phyloP scores from a whole-genome alignment of 352 stramenopile species.

The Phytophthora hybrid region DNA sequence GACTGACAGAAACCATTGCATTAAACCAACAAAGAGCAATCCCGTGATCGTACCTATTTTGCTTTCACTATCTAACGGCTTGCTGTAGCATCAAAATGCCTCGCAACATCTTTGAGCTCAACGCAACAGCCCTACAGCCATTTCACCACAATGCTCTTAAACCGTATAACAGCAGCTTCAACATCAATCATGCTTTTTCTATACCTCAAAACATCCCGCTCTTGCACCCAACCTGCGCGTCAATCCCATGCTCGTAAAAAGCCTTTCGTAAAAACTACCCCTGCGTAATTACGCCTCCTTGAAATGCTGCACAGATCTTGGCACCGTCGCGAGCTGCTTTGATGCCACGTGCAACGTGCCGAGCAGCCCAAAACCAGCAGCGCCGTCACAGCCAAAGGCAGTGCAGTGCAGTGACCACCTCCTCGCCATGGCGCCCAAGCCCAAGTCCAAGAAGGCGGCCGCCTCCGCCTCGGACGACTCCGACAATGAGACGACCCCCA shows the following conservation, averaged over 20 bases:
- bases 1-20: too few relatives aligned
- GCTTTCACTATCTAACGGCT: too few relatives aligned
- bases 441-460: constrained; percentile 64
- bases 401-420: background rate
- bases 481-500: constrained; percentile 30
- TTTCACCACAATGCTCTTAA: constrained; percentile 1
- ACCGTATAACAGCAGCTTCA: background rate
- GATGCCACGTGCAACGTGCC: constrained; percentile 46
- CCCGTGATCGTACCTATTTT: too few relatives aligned
- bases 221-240: constrained; percentile 7
- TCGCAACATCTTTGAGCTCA: too few relatives aligned
- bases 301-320: constrained; percentile 37
- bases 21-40: too few relatives aligned
- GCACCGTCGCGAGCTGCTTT: constrained; percentile 17
- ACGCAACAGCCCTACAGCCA: background rate
- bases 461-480: constrained; percentile 22
- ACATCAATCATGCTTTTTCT: background rate
- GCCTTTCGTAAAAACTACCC: constrained; percentile 6
- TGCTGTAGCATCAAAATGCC: too few relatives aligned
- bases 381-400: constrained; percentile 18
- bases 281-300: constrained; percentile 41
- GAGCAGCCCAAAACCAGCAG: constrained; percentile 12
- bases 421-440: constrained; percentile 62
- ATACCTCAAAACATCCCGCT: background rate
- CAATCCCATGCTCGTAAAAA: constrained; percentile 14